Evolutionary conservation across 1,139 yeast species (phyloP), one percentile per base, ranked within the genome.

Genomic region (Yamadazyma siamensis): DNA sequence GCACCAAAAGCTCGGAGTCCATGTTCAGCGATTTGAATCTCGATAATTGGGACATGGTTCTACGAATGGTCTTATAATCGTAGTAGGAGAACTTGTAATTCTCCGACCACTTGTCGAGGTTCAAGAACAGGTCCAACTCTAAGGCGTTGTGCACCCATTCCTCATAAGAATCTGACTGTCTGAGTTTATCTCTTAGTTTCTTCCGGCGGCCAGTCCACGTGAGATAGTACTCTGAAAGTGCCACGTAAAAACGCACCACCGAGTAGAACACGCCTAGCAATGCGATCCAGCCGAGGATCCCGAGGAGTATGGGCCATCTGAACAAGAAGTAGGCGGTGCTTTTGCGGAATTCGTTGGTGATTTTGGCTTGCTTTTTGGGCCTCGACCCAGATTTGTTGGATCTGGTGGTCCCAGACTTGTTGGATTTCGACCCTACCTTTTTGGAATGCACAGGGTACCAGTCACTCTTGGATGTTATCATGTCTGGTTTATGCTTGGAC

Each of bases 71-170:
- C 28, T 65, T 68, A 53, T 76, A 78, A 52, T 84, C 91, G 50
- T 83, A 84, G 47, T 77, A 80, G 16, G 78, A 77, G 42, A 80
- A 81, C 40, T 65, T 63, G 12, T 82, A 80, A 37, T 76, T 77
- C 10, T 57, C 47, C 28, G 77, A 73, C 94, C 94, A 84, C 34
- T 68, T 65, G 38, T 77, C 77, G 18, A 80, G 59, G 8, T 79
- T 75, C 27, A 83, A 59, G 47, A 61, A 71, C 22, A 65, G 54
- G 49, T 84, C 94, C 29, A 84, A 53, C 4, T 56, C 60, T 26
- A 65, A 49, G 0, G 94, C 91, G 41, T 73, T 72, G 12, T 54
- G 51, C 5, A 71, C 57, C 85, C 91, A 84, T 39, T 83, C 87
- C 4, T 62, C 54, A 49, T 81, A 83, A 15, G 59, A 63, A 14